Conservation (phyloP, 768 basidiomycete genomes). For the Kwoniella heveanensis region DNA sequence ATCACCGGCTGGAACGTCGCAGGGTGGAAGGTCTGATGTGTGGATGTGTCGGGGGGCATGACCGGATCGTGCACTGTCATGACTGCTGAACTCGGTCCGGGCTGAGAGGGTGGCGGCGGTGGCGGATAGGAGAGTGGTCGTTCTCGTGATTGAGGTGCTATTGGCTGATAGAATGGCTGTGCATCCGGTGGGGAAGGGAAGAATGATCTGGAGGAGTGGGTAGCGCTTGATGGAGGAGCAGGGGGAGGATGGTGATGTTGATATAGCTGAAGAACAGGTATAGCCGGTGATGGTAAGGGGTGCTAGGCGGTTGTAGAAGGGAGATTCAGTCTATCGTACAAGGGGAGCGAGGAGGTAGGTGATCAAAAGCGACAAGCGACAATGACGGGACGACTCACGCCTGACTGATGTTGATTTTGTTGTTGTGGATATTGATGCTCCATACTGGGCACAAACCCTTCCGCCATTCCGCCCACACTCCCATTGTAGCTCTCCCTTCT, state of each 20-base stretch:
- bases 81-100: not conserved
- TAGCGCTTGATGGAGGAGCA: not conserved
- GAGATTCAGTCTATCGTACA: not conserved
- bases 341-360: too few species aligned
- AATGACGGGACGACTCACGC: too few species aligned
- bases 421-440: too few species aligned
- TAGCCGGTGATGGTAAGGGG: not conserved
- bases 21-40: not conserved
- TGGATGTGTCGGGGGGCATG: not conserved
- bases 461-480: not conserved
- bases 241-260: constrained; percentile 8
- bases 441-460: not conserved
- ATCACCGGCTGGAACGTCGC: not conserved
- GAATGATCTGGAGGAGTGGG: constrained; percentile 2
- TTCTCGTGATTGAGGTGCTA: not conserved
- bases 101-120: not conserved
- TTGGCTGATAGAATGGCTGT: constrained; percentile 1
- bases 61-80: constrained; percentile 10
- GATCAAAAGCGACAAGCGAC: too few species aligned
- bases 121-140: not conserved
- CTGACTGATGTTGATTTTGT: too few species aligned
- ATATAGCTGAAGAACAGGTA: constrained; percentile 17
- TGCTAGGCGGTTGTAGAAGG: not conserved
- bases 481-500: constrained; percentile 12
- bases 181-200: constrained; percentile 17